A percentile compares a stretch with the other conserved stretches of the same genome.
Evolutionary conservation across 163 green algal genomes (phyloP).

Genomic region (Picocystis sp.): DNA sequence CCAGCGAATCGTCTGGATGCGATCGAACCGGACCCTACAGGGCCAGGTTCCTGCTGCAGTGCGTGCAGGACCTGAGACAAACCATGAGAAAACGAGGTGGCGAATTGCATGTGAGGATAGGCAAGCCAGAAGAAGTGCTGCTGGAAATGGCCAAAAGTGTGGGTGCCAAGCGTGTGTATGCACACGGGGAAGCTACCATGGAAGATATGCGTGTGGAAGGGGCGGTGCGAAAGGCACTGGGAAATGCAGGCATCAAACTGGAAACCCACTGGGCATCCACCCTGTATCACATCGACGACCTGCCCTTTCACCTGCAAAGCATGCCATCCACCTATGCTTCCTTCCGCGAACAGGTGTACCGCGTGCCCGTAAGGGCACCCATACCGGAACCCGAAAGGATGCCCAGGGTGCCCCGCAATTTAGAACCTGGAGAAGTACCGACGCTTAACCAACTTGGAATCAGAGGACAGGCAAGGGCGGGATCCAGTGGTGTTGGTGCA

Average conservation of each 20-base stretch:
- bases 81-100: slow-evolving; percentile 16
- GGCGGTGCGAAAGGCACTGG: slow-evolving; percentile 10
- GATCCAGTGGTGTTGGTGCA: not conserved
- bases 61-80: slow-evolving; percentile 22
- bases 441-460: slow-evolving; percentile 32
- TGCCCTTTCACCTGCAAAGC: slow-evolving; percentile 29
- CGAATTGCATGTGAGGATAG: slow-evolving; percentile 25
- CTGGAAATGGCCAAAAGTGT: slow-evolving; percentile 11
- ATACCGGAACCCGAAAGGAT: slow-evolving; percentile 17
- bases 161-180: slow-evolving; percentile 29
- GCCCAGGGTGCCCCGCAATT: slow-evolving; percentile 23
- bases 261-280: slow-evolving; percentile 33
- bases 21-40: slow-evolving; percentile 21
- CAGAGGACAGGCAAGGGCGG: not conserved
- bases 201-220: slow-evolving; percentile 25
- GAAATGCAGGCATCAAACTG: slow-evolving; percentile 23
- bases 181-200: slow-evolving; percentile 36
- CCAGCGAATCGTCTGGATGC: slow-evolving; percentile 17
- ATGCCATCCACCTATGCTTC: slow-evolving; percentile 33
- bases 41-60: slow-evolving; percentile 17
- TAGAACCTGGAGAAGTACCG: slow-evolving; percentile 31
- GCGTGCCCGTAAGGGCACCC: slow-evolving; percentile 16
- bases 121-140: slow-evolving; percentile 26
- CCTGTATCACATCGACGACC: slow-evolving; percentile 39
- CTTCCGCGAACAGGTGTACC: slow-evolving; percentile 26